These are phyloP conservation scores for Dichotomopilus funicola DNA, from an alignment of 2,329 filamentous ascomycete species.

Conservation along the genomic window DNA sequence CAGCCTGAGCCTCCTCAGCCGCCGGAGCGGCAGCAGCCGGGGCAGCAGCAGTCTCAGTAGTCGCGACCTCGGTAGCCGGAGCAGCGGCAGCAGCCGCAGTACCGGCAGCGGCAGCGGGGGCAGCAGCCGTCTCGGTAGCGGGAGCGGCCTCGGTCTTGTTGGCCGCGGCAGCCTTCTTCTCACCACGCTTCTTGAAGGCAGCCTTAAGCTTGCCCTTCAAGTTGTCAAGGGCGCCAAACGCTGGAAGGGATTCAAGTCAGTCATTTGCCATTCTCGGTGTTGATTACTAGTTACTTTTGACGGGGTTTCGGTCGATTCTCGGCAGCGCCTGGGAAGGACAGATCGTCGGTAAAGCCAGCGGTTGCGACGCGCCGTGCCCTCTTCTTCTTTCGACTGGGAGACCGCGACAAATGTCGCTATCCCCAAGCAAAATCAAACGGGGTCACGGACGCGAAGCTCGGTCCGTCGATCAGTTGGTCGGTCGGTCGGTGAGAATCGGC, in stretches of 20 bases:
- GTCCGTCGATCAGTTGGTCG: too few species aligned
- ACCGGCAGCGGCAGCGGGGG: conserved; percentile 22
- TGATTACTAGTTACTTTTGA: too few species aligned
- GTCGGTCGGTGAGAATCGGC: too few species aligned
- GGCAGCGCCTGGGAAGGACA: too few species aligned
- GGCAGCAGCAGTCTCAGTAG: conserved; percentile 29
- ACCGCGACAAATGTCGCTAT: too few species aligned
- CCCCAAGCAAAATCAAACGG: too few species aligned
- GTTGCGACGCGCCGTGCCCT: too few species aligned
- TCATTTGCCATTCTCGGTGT: background rate
- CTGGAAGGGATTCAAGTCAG: conserved; percentile 27
- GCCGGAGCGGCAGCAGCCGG: conserved; percentile 26
- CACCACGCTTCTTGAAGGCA: conserved; percentile 44
- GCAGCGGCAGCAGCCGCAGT: conserved; percentile 24
- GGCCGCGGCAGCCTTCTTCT: conserved; percentile 28
- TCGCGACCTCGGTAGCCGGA: conserved; percentile 22
- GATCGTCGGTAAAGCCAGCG: too few species aligned
- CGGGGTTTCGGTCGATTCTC: too few species aligned
- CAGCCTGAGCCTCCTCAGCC: conserved; percentile 15
- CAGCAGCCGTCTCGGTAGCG: conserved; percentile 25
- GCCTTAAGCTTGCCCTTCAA: conserved; percentile 50
- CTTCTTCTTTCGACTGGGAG: too few species aligned
- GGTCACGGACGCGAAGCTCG: too few species aligned
- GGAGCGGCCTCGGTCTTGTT: conserved; percentile 27
- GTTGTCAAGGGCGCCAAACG: conserved; percentile 46